These are phyloP conservation scores for Rasamsonia emersonii DNA, from an alignment of 2,329 filamentous ascomycete genomes.

Conservation along the genomic window DNA sequence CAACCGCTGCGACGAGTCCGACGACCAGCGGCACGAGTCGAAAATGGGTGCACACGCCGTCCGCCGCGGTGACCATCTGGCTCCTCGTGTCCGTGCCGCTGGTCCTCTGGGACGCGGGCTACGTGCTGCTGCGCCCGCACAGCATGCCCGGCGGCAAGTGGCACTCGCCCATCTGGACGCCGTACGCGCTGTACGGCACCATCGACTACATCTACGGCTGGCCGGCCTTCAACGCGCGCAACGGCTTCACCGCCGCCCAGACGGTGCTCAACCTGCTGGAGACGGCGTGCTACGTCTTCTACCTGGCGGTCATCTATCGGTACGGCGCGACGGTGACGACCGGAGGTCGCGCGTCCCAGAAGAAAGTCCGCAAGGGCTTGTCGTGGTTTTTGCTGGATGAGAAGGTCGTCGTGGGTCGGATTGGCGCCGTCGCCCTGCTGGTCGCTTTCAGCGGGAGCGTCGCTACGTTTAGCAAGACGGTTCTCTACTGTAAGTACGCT, in stretches of 20 bases:
- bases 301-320: conserved; percentile 46
- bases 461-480: conserved; percentile 60
- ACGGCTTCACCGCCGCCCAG: conserved; percentile 74
- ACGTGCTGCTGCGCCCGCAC: conserved; percentile 70
- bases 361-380: conserved; percentile 24
- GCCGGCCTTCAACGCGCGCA: conserved; percentile 57
- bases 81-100: conserved; percentile 65
- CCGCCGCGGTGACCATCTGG: conserved; percentile 58
- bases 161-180: conserved; percentile 64
- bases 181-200: conserved; percentile 71
- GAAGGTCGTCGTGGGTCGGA: conserved; percentile 43
- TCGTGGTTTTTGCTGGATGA: conserved; percentile 40
- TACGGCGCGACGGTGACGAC: conserved; percentile 28
- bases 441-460: conserved; percentile 51
- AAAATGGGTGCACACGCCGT: conserved; percentile 51
- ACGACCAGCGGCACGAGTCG: conserved; percentile 13
- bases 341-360: conserved; percentile 14
- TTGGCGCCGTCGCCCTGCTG: conserved; percentile 48
- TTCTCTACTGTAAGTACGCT: conserved; percentile 52
- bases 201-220: conserved; percentile 77
- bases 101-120: conserved; percentile 71
- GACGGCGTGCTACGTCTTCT: conserved; percentile 56
- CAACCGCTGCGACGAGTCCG: too few relatives aligned
- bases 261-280: conserved; percentile 60
- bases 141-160: conserved; percentile 69